Conservation (phyloP, 768 basidiomycete genomes). For the Phaffia australis region DNA sequence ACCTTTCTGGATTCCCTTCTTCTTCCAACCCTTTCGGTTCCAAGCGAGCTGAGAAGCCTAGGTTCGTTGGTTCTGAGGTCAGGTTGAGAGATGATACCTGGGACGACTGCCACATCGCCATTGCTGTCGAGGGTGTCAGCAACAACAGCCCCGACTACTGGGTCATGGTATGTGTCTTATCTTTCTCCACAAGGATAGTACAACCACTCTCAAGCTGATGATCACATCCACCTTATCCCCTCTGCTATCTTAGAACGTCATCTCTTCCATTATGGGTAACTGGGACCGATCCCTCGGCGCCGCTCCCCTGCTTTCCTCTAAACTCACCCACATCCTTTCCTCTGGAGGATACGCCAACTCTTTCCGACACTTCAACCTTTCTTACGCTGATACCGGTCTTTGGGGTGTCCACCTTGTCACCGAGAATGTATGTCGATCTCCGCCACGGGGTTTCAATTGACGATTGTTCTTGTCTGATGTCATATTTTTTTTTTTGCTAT, state of each 20-base stretch:
- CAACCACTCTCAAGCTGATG: neutral
- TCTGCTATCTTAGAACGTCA: conserved; percentile 43
- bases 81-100: conserved; percentile 86
- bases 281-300: conserved; percentile 96
- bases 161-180: conserved; percentile 60
- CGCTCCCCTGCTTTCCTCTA: conserved; percentile 75
- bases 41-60: conserved; percentile 56
- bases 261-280: conserved; percentile 96
- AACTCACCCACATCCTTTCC: conserved; percentile 81
- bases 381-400: conserved; percentile 94
- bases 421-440: conserved; percentile 51
- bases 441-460: neutral
- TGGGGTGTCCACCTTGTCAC: conserved; percentile 98
- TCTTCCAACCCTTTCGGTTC: conserved; percentile 79
- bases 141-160: conserved; percentile 99
- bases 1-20: conserved; percentile 79
- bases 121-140: conserved; percentile 94
- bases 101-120: conserved; percentile 81
- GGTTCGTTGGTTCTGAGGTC: conserved; percentile 88
- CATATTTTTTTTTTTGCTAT: neutral
- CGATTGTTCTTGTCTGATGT: neutral
- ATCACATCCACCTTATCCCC: neutral
- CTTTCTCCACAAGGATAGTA: neutral
- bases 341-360: conserved; percentile 94
- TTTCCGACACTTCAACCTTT: conserved; percentile 98